These are phyloP conservation scores for Halenospora varia DNA, from an alignment of 495 filamentous ascomycete species.

Conservation along the genomic window DNA sequence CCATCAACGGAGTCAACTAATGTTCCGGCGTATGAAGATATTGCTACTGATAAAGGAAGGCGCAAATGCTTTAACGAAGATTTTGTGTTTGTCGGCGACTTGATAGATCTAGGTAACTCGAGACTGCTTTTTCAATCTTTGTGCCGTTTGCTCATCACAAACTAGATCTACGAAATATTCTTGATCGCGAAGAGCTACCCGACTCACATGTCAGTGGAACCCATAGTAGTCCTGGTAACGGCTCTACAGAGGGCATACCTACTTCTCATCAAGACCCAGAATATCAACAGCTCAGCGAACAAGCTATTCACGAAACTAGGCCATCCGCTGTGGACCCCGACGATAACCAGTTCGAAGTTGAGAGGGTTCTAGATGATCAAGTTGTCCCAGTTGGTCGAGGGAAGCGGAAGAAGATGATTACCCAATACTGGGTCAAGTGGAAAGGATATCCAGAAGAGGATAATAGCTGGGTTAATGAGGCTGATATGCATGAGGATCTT, in stretches of 20 bases:
- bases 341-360: slow-evolving; percentile 12
- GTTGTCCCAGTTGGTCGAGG: slow-evolving; percentile 9
- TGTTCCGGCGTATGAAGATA: neutral
- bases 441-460: slow-evolving; percentile 11
- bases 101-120: slow-evolving; percentile 9
- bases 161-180: slow-evolving; percentile 11
- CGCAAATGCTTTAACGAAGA: slow-evolving; percentile 6
- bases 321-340: slow-evolving; percentile 10
- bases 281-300: slow-evolving; percentile 3
- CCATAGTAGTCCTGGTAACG: slow-evolving; percentile 7
- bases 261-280: slow-evolving; percentile 9
- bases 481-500: slow-evolving; percentile 8
- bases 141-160: slow-evolving; percentile 7
- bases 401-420: slow-evolving; percentile 7
- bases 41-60: slow-evolving; percentile 4
- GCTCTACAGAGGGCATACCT: slow-evolving; percentile 9
- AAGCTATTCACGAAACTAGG: slow-evolving; percentile 10
- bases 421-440: slow-evolving; percentile 10
- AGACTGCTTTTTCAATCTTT: slow-evolving; percentile 5
- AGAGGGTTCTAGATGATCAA: slow-evolving; percentile 10
- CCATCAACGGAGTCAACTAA: neutral
- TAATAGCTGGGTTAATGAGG: slow-evolving; percentile 13
- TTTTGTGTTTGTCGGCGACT: slow-evolving; percentile 8
- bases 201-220: slow-evolving; percentile 2
- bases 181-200: slow-evolving; percentile 8